Base-by-base conservation (phyloP, 1,284 basidiomycete genomes). In the Ceratobasidium sp. region DNA sequence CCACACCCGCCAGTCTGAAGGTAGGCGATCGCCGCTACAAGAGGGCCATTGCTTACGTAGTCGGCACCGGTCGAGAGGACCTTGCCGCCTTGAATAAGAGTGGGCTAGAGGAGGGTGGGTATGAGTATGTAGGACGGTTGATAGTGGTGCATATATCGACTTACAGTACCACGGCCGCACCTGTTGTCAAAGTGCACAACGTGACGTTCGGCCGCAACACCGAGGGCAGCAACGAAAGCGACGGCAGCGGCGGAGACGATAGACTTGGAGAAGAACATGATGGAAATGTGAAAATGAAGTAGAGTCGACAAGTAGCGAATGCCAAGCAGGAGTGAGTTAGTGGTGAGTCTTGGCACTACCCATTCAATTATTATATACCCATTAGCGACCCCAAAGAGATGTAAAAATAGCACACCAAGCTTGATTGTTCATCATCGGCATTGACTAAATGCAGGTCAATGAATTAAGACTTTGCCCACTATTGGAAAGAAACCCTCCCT, bases 21-120 rank as follows among this genome's bases (percentile, higher is more conserved):
- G 79, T 86, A 87, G 2, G 87, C 87, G 59, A 87, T 87, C 15
- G 85, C 86, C 28, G 82, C 76, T 4, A 42, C 40, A n/a, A 88
- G 79, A 20, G 85, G 83, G 0, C 86, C 33, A 4, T 33, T 33
- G 33, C 33, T 33, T 1, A 33, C 33, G 4, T 33, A 33, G 4
- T 33, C 33, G n/a, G 71, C 80, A 12, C 82, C 82, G 26, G 80
- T 81, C 26, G 82, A 83, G 20, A 84, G 81, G 17, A 81, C 79
- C 26, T 80, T 79, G 54, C 78, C 77, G 50, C 80, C 79, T 61
- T 83, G 80, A 28, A 82, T 81, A n/a, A 84, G 66, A 20, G 66
- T 80, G 3, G 83, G 83, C 82, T 83, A 62, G 12, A 48, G 17
- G 46, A 17, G 46, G 17, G 46, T 4, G 26, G n/a, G 50, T 33